Evolutionary conservation across 2,329 filamentous ascomycete genomes (phyloP).

Genomic region (Trichoderma sp.): DNA sequence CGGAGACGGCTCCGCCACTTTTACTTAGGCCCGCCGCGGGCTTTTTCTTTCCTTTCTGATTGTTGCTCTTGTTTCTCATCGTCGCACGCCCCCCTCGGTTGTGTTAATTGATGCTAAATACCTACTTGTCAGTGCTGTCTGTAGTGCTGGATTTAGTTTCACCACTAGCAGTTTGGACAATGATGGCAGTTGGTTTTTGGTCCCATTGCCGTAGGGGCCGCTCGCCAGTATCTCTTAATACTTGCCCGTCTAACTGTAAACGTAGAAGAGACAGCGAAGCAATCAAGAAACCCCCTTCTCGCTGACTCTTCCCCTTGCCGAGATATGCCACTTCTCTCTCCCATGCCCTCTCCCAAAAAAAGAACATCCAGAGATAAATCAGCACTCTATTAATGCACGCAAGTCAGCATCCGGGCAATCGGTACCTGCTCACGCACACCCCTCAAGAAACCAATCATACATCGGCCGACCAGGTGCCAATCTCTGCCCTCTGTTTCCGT

Average conservation of each 20-base stretch:
- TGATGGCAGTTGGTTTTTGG: background rate
- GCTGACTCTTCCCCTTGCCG: background rate
- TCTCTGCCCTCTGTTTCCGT: background rate
- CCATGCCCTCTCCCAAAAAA: background rate
- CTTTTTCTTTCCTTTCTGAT: background rate
- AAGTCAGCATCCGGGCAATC: constrained; percentile 4
- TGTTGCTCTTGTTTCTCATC: background rate
- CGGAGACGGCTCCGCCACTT: background rate
- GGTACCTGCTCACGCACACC: background rate
- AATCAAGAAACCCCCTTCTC: background rate
- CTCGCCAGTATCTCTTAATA: background rate
- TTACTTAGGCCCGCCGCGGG: background rate
- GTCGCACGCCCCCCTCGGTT: background rate
- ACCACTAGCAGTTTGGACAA: background rate
- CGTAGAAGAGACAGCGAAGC: background rate
- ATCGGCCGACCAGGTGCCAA: background rate
- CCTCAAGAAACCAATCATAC: background rate
- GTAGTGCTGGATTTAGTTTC: background rate
- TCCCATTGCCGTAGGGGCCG: background rate
- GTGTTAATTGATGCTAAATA: constrained; percentile 4
- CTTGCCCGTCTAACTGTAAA: background rate
- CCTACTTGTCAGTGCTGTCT: background rate
- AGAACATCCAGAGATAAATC: background rate
- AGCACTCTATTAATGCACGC: constrained; percentile 3
- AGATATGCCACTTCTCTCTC: background rate